Conservation (phyloP, 176 grass and related monocot genomes). For the Aegilops tauschii region DNA sequence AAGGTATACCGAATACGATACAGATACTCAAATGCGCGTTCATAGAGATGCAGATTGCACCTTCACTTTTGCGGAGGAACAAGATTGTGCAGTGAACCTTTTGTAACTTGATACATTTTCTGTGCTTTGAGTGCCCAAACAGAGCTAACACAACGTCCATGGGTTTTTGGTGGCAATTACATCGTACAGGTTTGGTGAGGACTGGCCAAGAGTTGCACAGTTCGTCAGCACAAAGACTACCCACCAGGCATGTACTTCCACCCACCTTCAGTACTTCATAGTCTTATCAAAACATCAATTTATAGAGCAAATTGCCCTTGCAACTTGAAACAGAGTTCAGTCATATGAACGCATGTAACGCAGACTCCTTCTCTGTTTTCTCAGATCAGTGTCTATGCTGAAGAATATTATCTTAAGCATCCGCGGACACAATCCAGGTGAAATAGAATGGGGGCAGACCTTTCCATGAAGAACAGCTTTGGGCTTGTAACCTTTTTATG, state of each 20-base stretch:
- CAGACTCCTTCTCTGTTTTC: neutral
- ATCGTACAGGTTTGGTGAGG: conserved; percentile 33
- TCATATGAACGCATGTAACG: neutral
- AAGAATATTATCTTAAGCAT: conserved; percentile 6
- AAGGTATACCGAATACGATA: conserved; percentile 4
- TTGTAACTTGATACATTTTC: neutral
- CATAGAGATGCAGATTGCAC: neutral
- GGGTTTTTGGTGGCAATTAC: neutral
- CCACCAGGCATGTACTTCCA: neutral
- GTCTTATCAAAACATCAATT: neutral
- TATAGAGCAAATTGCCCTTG: neutral
- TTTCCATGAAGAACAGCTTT: neutral
- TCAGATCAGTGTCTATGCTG: conserved; percentile 15
- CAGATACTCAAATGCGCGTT: neutral
- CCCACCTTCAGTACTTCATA: neutral
- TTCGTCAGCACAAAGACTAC: conserved; percentile 24
- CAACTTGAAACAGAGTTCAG: neutral
- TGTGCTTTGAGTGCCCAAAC: neutral
- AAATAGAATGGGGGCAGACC: neutral
- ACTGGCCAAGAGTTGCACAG: conserved; percentile 28
- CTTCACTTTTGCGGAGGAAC: neutral
- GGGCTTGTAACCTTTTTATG: neutral
- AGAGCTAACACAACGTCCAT: neutral
- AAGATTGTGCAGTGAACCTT: neutral
- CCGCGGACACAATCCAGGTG: neutral